Evolutionary conservation across 129 eudicot species (phyloP).

Genomic region (Cynara cardunculus): DNA sequence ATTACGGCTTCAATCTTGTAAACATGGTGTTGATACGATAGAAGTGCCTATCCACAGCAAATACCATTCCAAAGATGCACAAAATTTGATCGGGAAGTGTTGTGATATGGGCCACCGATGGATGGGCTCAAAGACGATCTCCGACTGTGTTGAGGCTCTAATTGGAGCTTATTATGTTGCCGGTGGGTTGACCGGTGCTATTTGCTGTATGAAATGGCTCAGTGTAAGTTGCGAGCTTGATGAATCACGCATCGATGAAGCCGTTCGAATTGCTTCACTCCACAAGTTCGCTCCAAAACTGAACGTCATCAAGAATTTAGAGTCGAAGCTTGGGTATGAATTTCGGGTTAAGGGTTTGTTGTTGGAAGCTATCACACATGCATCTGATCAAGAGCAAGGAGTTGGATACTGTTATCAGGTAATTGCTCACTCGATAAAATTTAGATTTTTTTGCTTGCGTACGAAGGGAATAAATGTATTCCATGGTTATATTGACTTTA

Average conservation of each 20-base stretch:
- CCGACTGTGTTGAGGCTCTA: slow-evolving; percentile 95
- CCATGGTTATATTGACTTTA: not conserved
- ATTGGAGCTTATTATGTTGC: slow-evolving; percentile 88
- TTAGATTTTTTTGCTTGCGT: not conserved
- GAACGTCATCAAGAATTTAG: slow-evolving; percentile 42
- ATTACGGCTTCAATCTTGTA: slow-evolving; percentile 60
- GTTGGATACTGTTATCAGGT: slow-evolving; percentile 75
- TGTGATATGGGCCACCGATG: slow-evolving; percentile 92
- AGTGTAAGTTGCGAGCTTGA: slow-evolving; percentile 57
- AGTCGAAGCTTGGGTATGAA: slow-evolving; percentile 58
- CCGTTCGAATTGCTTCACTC: slow-evolving; percentile 57
- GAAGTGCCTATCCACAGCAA: slow-evolving; percentile 63
- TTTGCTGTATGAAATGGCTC: slow-evolving; percentile 80
- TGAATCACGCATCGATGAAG: slow-evolving; percentile 53
- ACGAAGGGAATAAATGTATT: not conserved
- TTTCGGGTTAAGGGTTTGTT: slow-evolving; percentile 69
- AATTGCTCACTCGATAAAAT: not conserved
- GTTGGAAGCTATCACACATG: slow-evolving; percentile 86
- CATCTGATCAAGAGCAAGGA: slow-evolving; percentile 47
- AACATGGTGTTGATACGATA: slow-evolving; percentile 57
- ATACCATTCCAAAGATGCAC: slow-evolving; percentile 43
- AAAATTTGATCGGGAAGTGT: slow-evolving; percentile 49
- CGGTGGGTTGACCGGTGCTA: slow-evolving; percentile 71
- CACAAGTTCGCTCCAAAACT: slow-evolving; percentile 45
- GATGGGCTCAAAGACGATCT: slow-evolving; percentile 80